Conservation (phyloP, 2,329 filamentous ascomycete species). For the Myriosclerotinia curreyana region DNA sequence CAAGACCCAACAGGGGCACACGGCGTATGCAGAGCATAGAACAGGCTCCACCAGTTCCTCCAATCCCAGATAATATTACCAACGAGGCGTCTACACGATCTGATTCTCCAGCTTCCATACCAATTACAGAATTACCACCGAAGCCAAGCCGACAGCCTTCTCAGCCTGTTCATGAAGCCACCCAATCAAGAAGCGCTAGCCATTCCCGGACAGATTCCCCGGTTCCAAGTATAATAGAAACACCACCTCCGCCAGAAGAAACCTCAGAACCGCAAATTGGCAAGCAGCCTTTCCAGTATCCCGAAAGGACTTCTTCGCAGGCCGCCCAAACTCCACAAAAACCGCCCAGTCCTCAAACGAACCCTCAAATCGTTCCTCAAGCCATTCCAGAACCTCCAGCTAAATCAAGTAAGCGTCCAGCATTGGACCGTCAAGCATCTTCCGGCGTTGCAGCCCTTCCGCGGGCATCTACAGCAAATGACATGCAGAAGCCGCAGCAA, state of each 20-base stretch:
- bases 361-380: slow-evolving; percentile 22
- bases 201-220: slow-evolving; percentile 37
- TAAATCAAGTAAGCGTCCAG: slow-evolving; percentile 46
- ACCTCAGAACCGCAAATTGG: slow-evolving; percentile 19
- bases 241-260: slow-evolving; percentile 47
- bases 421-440: slow-evolving; percentile 37
- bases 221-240: slow-evolving; percentile 64
- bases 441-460: slow-evolving; percentile 8
- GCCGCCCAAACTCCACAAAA: slow-evolving; percentile 43
- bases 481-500: no score
- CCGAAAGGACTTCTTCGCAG: slow-evolving; percentile 22
- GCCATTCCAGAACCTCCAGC: slow-evolving; percentile 48
- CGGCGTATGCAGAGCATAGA: slow-evolving; percentile 34
- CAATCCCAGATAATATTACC: slow-evolving; percentile 22
- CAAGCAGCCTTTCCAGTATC: slow-evolving; percentile 25
- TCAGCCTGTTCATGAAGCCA: slow-evolving; percentile 5
- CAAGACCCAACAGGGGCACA: slow-evolving; percentile 48
- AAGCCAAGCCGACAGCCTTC: neutral
- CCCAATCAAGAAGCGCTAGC: slow-evolving; percentile 31
- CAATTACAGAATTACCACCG: slow-evolving; percentile 12
- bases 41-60: slow-evolving; percentile 23
- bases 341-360: slow-evolving; percentile 23
- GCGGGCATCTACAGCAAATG: slow-evolving; percentile 44
- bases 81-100: slow-evolving; percentile 26
- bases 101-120: slow-evolving; percentile 18